Evolutionary conservation across 495 filamentous ascomycete species (phyloP).

Genomic region (Aspergillus nanangensis): DNA sequence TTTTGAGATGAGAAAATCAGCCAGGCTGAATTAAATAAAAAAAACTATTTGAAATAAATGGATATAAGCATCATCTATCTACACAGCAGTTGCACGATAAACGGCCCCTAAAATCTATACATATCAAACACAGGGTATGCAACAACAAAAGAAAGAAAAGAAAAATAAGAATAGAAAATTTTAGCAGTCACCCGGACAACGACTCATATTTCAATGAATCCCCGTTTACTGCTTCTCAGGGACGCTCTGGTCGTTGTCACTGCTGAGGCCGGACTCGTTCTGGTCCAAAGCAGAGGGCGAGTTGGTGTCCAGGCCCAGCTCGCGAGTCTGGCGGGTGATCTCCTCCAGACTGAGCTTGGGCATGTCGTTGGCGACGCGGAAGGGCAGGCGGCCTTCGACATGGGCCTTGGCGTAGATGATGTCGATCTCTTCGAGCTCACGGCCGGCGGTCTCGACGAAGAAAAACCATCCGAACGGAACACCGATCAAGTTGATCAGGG

Average conservation of each 20-base stretch:
- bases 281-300: background rate
- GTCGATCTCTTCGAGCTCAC: constrained; percentile 72
- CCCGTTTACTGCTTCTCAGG: constrained; percentile 1
- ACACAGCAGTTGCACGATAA: no score
- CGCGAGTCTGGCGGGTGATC: constrained; percentile 20
- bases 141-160: no score
- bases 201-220: no score
- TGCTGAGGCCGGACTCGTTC: constrained; percentile 10
- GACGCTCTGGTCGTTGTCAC: constrained; percentile 3
- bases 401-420: constrained; percentile 36
- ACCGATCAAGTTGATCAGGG: constrained; percentile 60
- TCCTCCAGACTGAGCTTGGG: constrained; percentile 30
- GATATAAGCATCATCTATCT: no score
- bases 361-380: constrained; percentile 21
- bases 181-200: no score
- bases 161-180: no score
- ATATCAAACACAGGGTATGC: no score
- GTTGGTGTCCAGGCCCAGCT: constrained; percentile 5
- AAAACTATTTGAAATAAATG: no score
- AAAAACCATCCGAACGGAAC: constrained; percentile 60
- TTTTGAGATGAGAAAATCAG: no score
- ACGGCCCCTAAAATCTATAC: no score
- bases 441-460: constrained; percentile 62
- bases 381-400: constrained; percentile 30
- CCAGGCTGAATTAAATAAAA: no score